phyloP scores from a whole-genome alignment of 2,329 filamentous ascomycete genomes.

The Coniella vitis region DNA sequence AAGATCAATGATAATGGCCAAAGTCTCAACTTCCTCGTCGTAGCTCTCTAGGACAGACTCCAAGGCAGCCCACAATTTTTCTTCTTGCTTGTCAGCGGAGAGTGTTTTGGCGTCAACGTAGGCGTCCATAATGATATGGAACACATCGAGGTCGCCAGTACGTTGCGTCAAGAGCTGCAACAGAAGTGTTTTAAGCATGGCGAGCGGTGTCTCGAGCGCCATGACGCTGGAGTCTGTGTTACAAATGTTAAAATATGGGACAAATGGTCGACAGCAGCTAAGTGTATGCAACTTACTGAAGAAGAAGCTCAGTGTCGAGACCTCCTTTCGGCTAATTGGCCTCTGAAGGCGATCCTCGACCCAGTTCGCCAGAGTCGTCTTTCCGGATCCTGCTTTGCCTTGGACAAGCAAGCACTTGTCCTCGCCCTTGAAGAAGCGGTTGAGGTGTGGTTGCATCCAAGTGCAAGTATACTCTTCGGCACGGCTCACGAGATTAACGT shows the following conservation, averaged over 20 bases:
- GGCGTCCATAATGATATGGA: neutral
- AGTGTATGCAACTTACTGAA: neutral
- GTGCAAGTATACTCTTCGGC: constrained; percentile 1
- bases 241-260: too few species aligned
- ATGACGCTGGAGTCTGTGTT: neutral
- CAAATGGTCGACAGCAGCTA: neutral
- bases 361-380: constrained; percentile 1
- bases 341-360: neutral
- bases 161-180: neutral
- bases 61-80: neutral
- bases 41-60: neutral
- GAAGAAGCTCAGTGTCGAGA: constrained; percentile 1
- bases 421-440: constrained; percentile 2
- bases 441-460: neutral
- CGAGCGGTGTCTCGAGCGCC: neutral
- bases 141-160: neutral
- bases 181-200: neutral
- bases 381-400: neutral
- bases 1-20: constrained; percentile 1
- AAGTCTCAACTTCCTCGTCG: neutral
- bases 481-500: neutral
- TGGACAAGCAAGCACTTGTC: neutral
- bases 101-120: neutral
- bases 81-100: neutral
- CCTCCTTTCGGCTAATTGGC: neutral